Percentiles rank a stretch among this genome's conserved stretches.
Conservation (phyloP, 306 rosid genomes). For the Casuarina glauca region DNA sequence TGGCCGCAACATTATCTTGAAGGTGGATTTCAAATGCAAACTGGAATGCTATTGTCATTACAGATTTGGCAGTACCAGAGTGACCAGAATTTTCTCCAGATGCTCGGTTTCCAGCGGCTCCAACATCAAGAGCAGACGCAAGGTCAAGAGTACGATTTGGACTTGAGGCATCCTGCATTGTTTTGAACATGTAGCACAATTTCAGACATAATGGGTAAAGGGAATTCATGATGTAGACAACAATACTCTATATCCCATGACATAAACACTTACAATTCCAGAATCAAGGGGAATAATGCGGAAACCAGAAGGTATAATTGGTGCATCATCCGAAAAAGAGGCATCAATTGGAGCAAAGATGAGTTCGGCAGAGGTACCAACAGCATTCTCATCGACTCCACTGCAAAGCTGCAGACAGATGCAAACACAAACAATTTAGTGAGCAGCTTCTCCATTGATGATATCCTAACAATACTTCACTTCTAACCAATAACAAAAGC, state of each 20-base stretch:
- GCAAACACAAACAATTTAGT: conserved; percentile 22
- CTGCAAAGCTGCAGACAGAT: conserved; percentile 67
- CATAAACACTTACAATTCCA: conserved; percentile 43
- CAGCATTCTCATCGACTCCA: conserved; percentile 86
- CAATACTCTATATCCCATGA: not conserved
- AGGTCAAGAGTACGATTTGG: conserved; percentile 97
- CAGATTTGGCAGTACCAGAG: conserved; percentile 78
- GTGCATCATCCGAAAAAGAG: conserved; percentile 93
- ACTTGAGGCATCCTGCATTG: conserved; percentile 70
- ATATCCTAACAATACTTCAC: not conserved
- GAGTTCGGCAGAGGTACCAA: conserved; percentile 87
- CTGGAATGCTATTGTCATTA: conserved; percentile 98
- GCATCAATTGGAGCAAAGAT: conserved; percentile 98
- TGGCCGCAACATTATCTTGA: conserved; percentile 79
- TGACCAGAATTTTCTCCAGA: conserved; percentile 58
- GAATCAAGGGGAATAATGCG: conserved; percentile 95
- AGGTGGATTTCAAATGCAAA: conserved; percentile 89
- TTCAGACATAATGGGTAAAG: not conserved
- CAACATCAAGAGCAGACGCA: conserved; percentile 93
- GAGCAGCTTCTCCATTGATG: not conserved
- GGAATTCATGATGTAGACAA: not conserved
- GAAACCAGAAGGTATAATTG: conserved; percentile 93
- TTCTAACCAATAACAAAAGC: not conserved
- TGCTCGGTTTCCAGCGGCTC: conserved; percentile 67
- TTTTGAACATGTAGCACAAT: conserved; percentile 6